These are phyloP conservation scores for Rosellinia necatrix DNA, from an alignment of 2,329 filamentous ascomycete species.

Conservation along the genomic window DNA sequence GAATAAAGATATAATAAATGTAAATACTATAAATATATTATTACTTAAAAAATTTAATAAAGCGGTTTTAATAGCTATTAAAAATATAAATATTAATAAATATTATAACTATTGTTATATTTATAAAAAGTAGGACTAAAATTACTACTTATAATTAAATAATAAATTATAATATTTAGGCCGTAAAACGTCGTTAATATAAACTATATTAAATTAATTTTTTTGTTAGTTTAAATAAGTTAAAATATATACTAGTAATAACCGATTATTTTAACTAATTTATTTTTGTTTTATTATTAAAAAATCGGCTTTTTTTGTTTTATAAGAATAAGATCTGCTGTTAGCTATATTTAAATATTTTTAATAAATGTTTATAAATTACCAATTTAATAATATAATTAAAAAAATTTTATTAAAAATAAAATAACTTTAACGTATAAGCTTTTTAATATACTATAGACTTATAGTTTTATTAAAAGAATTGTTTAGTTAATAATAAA, in stretches of 20 bases:
- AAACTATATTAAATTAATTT: background rate
- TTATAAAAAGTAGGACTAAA: background rate
- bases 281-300: background rate
- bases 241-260: background rate
- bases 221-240: background rate
- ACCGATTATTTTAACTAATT: background rate
- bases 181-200: background rate
- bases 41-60: background rate
- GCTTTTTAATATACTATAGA: background rate
- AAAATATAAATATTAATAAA: background rate
- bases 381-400: background rate
- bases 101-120: background rate
- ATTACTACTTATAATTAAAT: background rate
- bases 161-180: background rate
- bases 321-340: background rate
- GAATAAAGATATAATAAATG: background rate
- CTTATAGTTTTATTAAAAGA: background rate
- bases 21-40: background rate
- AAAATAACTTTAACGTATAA: background rate
- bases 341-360: background rate
- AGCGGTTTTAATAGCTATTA: background rate
- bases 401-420: background rate
- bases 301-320: background rate
- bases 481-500: background rate
- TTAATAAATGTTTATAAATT: background rate